phyloP scores from a whole-genome alignment of 108 stramenopile species.

The Licmophora abbreviata region DNA sequence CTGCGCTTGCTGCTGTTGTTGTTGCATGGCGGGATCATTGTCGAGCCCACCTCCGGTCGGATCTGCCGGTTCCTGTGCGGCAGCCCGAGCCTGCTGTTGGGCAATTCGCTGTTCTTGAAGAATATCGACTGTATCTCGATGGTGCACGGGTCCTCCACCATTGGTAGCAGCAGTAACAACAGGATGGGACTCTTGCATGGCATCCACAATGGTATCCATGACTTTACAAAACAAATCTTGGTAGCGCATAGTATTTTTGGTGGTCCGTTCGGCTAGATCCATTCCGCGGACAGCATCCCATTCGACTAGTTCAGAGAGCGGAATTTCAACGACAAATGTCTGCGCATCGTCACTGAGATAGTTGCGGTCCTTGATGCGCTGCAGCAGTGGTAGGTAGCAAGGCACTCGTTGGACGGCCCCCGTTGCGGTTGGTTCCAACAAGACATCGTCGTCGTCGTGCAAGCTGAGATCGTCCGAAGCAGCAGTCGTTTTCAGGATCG shows the following conservation, averaged over 20 bases:
- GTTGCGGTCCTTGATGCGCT: constrained; percentile 65
- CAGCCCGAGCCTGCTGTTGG: constrained; percentile 36
- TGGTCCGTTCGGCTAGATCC: constrained; percentile 59
- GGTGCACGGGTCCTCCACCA: constrained; percentile 2
- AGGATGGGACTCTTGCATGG: constrained; percentile 10
- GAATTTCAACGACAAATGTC: constrained; percentile 71
- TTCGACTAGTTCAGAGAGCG: constrained; percentile 49
- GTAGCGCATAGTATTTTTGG: constrained; percentile 63
- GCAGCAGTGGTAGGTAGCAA: constrained; percentile 61
- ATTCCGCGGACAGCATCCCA: constrained; percentile 58
- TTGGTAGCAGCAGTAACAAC: background rate
- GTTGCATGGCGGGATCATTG: constrained; percentile 37
- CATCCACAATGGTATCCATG: constrained; percentile 46
- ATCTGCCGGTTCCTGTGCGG: constrained; percentile 23
- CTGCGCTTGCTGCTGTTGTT: constrained; percentile 11
- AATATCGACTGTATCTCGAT: constrained; percentile 70
- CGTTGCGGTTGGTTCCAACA: constrained; percentile 57
- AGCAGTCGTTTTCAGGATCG: constrained; percentile 24
- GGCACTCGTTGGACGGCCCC: constrained; percentile 39
- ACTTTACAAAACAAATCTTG: constrained; percentile 60
- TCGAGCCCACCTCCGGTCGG: constrained; percentile 33
- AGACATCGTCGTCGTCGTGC: constrained; percentile 26
- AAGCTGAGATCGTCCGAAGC: constrained; percentile 22
- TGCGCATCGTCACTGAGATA: constrained; percentile 19
- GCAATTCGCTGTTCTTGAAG: constrained; percentile 69